Conservation (phyloP, 1,139 yeast genomes). For the Hyphopichia fennica region DNA sequence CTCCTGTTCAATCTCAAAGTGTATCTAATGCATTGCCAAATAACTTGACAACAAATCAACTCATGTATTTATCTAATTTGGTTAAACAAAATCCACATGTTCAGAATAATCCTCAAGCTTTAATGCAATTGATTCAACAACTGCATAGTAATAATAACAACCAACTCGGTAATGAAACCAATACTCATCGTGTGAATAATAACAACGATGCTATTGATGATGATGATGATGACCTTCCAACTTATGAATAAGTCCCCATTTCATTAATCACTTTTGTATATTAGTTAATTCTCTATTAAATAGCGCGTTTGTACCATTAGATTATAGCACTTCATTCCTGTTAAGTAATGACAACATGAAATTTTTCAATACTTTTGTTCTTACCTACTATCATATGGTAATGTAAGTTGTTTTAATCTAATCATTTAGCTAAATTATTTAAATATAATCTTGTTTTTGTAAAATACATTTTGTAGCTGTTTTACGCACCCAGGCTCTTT, state of each 20-base stretch:
- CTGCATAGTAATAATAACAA: not conserved
- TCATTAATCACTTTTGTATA: not conserved
- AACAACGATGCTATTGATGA: not conserved
- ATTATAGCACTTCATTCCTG: not conserved
- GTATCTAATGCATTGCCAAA: not conserved
- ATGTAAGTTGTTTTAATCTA: no score
- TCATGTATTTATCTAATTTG: constrained; percentile 13
- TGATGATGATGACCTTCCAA: not conserved
- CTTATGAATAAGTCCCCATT: not conserved
- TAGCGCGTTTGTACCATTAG: not conserved
- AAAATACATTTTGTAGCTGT: not conserved
- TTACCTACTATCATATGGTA: no score
- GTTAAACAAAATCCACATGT: constrained; percentile 24
- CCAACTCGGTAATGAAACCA: not conserved
- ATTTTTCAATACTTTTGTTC: no score
- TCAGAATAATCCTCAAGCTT: constrained; percentile 20
- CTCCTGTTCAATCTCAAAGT: not conserved
- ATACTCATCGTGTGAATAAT: not conserved
- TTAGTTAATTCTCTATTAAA: not conserved
- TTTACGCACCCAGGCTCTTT: not conserved
- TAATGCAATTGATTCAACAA: constrained; percentile 18
- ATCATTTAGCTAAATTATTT: no score
- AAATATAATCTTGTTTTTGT: no score
- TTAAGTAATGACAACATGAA: no score
- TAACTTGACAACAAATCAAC: constrained; percentile 13